phyloP scores from a whole-genome alignment of 192 early-diverging fungal genomes.

The Backusella macrospora region DNA sequence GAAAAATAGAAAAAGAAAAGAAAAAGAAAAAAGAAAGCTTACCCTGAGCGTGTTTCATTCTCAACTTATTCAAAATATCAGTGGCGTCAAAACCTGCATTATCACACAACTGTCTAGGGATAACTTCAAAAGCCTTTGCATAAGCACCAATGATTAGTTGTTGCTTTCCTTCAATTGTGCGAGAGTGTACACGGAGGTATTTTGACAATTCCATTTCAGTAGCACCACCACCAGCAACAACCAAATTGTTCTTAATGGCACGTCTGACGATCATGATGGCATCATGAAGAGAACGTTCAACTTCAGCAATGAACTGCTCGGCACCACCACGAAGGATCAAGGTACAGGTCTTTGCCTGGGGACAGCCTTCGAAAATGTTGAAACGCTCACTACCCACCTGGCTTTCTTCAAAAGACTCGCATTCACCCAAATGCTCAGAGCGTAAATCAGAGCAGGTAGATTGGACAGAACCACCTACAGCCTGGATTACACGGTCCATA shows the following conservation, averaged over 20 bases:
- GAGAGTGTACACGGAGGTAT: conserved; percentile 89
- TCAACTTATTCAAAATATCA: conserved; percentile 95
- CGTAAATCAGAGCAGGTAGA: conserved; percentile 88
- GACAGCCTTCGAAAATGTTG: conserved; percentile 96
- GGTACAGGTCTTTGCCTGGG: conserved; percentile 93
- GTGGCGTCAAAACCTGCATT: conserved; percentile 99
- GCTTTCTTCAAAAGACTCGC: conserved; percentile 91
- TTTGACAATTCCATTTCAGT: conserved; percentile 98
- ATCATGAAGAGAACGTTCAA: conserved; percentile 96
- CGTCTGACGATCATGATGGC: conserved; percentile 99
- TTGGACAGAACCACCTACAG: conserved; percentile 92
- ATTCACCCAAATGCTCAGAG: conserved; percentile 82
- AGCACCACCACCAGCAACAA: conserved; percentile 98
- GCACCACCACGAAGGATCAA: conserved; percentile 96
- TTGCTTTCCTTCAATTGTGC: conserved; percentile 97
- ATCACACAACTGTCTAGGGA: conserved; percentile 97
- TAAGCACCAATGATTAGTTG: conserved; percentile 95
- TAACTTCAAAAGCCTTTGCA: conserved; percentile 95
- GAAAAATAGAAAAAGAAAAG: neutral
- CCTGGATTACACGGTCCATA: conserved; percentile 90
- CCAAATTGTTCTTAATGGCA: conserved; percentile 93
- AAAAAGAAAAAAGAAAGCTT: conserved; percentile 15
- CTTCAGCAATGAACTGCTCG: conserved; percentile 99
- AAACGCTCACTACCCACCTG: conserved; percentile 97
- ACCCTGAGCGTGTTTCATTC: conserved; percentile 87